phyloP scores from a whole-genome alignment of 495 filamentous ascomycete species.

The Clohesyomyces aquaticus region DNA sequence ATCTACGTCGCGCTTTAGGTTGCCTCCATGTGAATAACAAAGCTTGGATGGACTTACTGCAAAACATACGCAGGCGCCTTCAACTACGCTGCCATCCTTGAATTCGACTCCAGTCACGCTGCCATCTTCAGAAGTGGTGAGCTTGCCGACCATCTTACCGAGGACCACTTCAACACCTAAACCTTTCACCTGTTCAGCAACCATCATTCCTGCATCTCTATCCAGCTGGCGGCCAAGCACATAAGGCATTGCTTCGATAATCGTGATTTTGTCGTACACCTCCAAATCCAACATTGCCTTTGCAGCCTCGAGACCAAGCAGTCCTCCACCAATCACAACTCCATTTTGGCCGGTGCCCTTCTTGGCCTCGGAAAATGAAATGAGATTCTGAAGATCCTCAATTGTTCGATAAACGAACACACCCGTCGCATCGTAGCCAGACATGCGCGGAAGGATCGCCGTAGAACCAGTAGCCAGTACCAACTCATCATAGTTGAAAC shows the following conservation, averaged over 20 bases:
- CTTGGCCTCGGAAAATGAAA: slow-evolving; percentile 66
- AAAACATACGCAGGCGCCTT: slow-evolving; percentile 85
- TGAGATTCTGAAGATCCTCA: slow-evolving; percentile 80
- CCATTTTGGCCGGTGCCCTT: slow-evolving; percentile 65
- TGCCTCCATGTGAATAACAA: not conserved
- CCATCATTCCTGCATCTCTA: slow-evolving; percentile 76
- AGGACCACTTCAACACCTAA: slow-evolving; percentile 82
- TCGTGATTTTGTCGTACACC: slow-evolving; percentile 72
- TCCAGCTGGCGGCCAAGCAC: slow-evolving; percentile 86
- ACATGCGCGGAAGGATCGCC: slow-evolving; percentile 79
- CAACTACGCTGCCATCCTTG: slow-evolving; percentile 79
- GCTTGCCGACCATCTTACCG: slow-evolving; percentile 70
- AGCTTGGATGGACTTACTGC: slow-evolving; percentile 57
- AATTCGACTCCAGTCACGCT: slow-evolving; percentile 75
- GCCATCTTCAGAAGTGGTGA: slow-evolving; percentile 68
- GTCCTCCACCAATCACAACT: slow-evolving; percentile 84
- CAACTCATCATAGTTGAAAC: slow-evolving; percentile 78
- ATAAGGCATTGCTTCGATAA: slow-evolving; percentile 89
- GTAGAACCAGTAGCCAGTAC: slow-evolving; percentile 91
- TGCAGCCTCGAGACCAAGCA: slow-evolving; percentile 88
- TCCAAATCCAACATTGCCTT: slow-evolving; percentile 91
- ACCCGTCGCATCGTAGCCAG: slow-evolving; percentile 82
- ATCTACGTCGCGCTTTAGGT: slow-evolving; percentile 52
- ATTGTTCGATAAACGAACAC: slow-evolving; percentile 95
- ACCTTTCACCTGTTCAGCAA: slow-evolving; percentile 76